Percentiles rank a stretch among this genome's conserved stretches.
phyloP scores from a whole-genome alignment of 169 alveolate genomes.

The Plasmodium vivax region DNA sequence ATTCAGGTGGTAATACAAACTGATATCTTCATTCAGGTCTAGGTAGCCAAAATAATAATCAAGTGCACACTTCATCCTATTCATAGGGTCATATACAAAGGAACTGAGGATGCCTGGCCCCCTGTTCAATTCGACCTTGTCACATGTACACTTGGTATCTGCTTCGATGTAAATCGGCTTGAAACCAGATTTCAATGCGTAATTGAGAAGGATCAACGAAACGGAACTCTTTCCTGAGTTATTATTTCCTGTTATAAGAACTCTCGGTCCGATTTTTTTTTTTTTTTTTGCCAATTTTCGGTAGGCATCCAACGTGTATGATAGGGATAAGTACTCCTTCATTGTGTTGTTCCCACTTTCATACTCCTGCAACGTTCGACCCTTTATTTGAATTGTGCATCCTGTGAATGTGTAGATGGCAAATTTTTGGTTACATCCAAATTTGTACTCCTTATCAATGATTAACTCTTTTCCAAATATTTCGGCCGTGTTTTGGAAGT shows the following conservation, averaged over 20 bases:
- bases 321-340: slow-evolving; percentile 87
- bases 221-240: slow-evolving; percentile 91
- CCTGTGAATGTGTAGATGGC: slow-evolving; percentile 92
- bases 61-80: slow-evolving; percentile 80
- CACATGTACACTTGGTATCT: slow-evolving; percentile 84
- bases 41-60: slow-evolving; percentile 87
- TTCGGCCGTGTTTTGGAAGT: slow-evolving; percentile 81
- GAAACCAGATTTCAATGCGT: slow-evolving; percentile 89
- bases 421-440: slow-evolving; percentile 85
- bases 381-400: slow-evolving; percentile 89
- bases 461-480: slow-evolving; percentile 88
- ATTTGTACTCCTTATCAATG: slow-evolving; percentile 85
- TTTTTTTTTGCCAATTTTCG: slow-evolving; percentile 87
- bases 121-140: slow-evolving; percentile 31
- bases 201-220: slow-evolving; percentile 85
- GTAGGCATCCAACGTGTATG: slow-evolving; percentile 84
- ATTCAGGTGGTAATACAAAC: slow-evolving; percentile 77
- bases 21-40: slow-evolving; percentile 84
- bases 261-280: slow-evolving; percentile 88
- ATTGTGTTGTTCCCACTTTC: slow-evolving; percentile 88
- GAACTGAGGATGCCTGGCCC: slow-evolving; percentile 62
- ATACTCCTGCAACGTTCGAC: slow-evolving; percentile 89
- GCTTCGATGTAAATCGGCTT: slow-evolving; percentile 88
- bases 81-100: slow-evolving; percentile 54
- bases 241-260: slow-evolving; percentile 89